Conservation (phyloP, 495 filamentous ascomycete genomes). For the Usnea hakonensis region DNA sequence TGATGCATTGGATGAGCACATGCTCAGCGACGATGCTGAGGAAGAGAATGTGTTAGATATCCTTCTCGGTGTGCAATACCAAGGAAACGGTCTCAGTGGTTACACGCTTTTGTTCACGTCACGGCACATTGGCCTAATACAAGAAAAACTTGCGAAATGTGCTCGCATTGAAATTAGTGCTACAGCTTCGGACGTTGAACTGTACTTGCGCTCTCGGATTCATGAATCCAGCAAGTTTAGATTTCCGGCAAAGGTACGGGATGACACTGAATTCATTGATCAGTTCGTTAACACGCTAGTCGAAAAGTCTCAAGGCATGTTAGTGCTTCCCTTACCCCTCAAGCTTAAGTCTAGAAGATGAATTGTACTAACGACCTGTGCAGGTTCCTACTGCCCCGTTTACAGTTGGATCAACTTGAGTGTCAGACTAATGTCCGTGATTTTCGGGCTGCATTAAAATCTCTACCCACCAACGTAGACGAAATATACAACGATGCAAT, state of each 20-base stretch:
- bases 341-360: constrained; percentile 16
- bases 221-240: constrained; percentile 30
- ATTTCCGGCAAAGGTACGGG: constrained; percentile 23
- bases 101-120: constrained; percentile 10
- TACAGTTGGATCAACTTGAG: constrained; percentile 33
- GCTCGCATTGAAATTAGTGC: neutral
- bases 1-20: constrained; percentile 42
- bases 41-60: constrained; percentile 26
- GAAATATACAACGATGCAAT: constrained; percentile 34
- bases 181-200: neutral
- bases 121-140: constrained; percentile 15
- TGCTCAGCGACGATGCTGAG: constrained; percentile 25
- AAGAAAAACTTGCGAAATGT: neutral
- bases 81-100: neutral
- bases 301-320: constrained; percentile 27
- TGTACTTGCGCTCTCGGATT: constrained; percentile 13
- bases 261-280: constrained; percentile 20
- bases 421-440: constrained; percentile 30
- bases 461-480: constrained; percentile 27
- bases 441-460: constrained; percentile 25
- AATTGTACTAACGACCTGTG: constrained; percentile 1
- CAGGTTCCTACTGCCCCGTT: constrained; percentile 38
- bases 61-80: constrained; percentile 29
- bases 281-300: constrained; percentile 23
- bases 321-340: constrained; percentile 11